These are phyloP conservation scores for Chiua sp. DNA, from an alignment of 1,284 basidiomycete genomes.

Conservation along the genomic window DNA sequence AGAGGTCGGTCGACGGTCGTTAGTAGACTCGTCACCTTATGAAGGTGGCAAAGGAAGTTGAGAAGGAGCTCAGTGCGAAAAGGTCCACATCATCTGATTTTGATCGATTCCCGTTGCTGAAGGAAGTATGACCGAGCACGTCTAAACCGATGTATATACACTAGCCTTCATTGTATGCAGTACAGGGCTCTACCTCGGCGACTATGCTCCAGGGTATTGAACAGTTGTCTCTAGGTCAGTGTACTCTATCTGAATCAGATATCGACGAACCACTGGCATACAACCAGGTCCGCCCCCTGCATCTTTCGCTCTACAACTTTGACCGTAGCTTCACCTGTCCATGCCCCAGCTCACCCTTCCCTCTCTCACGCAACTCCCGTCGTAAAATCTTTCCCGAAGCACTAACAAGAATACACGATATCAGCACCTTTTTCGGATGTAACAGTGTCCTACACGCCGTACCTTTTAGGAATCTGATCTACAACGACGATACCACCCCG, in stretches of 20 bases:
- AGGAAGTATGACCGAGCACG: no score
- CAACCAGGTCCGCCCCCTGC: background rate
- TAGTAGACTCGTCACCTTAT: no score
- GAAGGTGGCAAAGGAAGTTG: no score
- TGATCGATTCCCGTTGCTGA: no score
- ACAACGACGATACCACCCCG: conserved; percentile 68
- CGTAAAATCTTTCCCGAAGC: conserved; percentile 77
- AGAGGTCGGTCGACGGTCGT: no score
- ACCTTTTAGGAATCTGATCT: conserved; percentile 73
- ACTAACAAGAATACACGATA: conserved; percentile 38
- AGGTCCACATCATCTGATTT: no score
- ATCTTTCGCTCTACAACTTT: conserved; percentile 7
- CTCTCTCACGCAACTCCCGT: conserved; percentile 62
- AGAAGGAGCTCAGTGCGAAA: no score
- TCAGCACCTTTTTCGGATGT: background rate
- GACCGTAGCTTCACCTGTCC: conserved; percentile 26
- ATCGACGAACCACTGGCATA: background rate
- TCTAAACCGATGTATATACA: no score
- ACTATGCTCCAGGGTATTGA: no score
- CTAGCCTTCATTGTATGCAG: no score
- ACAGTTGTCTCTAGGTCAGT: no score
- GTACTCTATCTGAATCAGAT: background rate
- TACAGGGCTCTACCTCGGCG: no score
- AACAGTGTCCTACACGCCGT: background rate
- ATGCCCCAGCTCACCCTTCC: conserved; percentile 50